phyloP scores from a whole-genome alignment of 2,329 filamentous ascomycete genomes.

The Colletotrichum nymphaeae region DNA sequence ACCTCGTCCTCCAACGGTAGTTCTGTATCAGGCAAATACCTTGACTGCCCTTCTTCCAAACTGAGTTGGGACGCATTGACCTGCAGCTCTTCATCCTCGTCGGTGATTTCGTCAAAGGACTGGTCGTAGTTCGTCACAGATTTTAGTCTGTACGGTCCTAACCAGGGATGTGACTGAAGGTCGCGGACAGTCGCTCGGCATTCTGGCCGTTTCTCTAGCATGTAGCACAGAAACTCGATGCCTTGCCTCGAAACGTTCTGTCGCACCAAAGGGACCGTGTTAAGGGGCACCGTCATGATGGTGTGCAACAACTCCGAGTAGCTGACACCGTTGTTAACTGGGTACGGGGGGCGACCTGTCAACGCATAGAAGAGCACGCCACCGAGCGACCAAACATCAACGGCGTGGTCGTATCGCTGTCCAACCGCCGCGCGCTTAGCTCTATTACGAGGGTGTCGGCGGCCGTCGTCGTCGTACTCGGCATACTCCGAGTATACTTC shows the following conservation, averaged over 20 bases:
- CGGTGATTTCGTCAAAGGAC: conserved; percentile 70
- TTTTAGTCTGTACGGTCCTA: conserved; percentile 54
- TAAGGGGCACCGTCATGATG: conserved; percentile 83
- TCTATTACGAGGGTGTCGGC: conserved; percentile 71
- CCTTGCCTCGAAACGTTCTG: conserved; percentile 72
- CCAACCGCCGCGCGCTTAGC: conserved; percentile 64
- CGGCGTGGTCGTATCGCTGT: conserved; percentile 86
- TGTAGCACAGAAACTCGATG: conserved; percentile 79
- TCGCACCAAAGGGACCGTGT: conserved; percentile 71
- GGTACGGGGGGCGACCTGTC: conserved; percentile 84
- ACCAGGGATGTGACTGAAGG: conserved; percentile 80
- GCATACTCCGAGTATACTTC: conserved; percentile 87
- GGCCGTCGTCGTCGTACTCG: conserved; percentile 77
- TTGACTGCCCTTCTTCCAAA: conserved; percentile 58
- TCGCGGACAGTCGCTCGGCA: conserved; percentile 78
- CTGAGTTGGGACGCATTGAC: conserved; percentile 73
- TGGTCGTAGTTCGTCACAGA: conserved; percentile 50
- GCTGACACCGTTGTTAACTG: conserved; percentile 78
- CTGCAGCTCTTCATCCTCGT: conserved; percentile 68
- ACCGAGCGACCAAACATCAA: conserved; percentile 96
- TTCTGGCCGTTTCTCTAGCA: conserved; percentile 85
- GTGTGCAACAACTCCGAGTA: conserved; percentile 84
- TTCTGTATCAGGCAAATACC: conserved; percentile 34
- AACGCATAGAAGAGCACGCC: conserved; percentile 91
- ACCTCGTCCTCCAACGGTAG: conserved; percentile 44